phyloP scores from a whole-genome alignment of 2,329 filamentous ascomycete species.

The Fusarium phyllophilum region DNA sequence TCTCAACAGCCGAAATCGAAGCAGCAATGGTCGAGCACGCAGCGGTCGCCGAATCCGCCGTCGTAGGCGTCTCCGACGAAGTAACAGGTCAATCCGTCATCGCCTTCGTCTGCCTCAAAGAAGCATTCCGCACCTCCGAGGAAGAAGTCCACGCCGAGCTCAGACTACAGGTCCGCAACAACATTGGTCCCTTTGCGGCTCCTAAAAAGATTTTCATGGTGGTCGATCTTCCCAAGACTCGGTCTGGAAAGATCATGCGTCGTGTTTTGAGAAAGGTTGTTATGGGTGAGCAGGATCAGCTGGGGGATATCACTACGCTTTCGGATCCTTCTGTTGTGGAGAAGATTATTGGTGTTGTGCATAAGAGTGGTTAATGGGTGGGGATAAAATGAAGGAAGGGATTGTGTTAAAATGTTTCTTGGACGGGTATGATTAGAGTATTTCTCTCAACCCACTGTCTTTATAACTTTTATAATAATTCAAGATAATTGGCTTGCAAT shows the following conservation, averaged over 20 bases:
- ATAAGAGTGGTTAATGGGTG: background rate
- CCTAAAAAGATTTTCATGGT: constrained; percentile 90
- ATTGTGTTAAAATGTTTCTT: background rate
- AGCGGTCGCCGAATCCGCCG: constrained; percentile 87
- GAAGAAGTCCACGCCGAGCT: constrained; percentile 82
- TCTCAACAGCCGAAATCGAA: constrained; percentile 97
- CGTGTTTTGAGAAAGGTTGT: constrained; percentile 93
- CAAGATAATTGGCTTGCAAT: background rate
- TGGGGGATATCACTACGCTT: constrained; percentile 89
- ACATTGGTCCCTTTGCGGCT: constrained; percentile 91
- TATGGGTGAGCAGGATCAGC: constrained; percentile 90
- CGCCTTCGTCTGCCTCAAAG: constrained; percentile 88
- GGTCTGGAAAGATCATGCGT: constrained; percentile 97
- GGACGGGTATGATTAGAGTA: background rate
- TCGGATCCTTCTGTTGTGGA: constrained; percentile 87
- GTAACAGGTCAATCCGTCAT: constrained; percentile 94
- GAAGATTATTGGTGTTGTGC: constrained; percentile 74
- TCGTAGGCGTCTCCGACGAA: constrained; percentile 89
- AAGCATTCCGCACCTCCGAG: constrained; percentile 60
- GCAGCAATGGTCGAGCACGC: constrained; percentile 90
- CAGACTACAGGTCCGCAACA: constrained; percentile 88
- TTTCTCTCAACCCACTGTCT: background rate
- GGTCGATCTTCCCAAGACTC: constrained; percentile 90
- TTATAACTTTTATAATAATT: background rate
- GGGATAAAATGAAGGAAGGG: background rate